These are phyloP conservation scores for Acmispon strigosus DNA, from an alignment of 306 rosid species.

Conservation along the genomic window DNA sequence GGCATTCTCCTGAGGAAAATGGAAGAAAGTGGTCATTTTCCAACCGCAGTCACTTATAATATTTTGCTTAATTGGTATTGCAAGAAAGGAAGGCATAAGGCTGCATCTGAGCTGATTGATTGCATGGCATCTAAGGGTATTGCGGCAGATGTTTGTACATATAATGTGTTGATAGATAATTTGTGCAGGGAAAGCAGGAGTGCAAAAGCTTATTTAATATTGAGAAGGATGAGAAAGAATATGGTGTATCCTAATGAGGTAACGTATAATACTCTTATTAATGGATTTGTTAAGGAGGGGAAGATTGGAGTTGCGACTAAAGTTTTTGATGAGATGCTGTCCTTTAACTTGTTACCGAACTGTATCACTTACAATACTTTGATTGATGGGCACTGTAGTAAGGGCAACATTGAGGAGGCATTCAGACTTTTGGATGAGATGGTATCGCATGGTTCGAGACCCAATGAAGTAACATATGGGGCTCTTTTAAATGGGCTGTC, in stretches of 20 bases:
- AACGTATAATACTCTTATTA: conserved; percentile 63
- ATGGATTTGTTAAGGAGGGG: conserved; percentile 77
- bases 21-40: conserved; percentile 57
- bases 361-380: conserved; percentile 52
- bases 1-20: conserved; percentile 47
- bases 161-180: conserved; percentile 60
- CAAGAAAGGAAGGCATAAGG: conserved; percentile 56
- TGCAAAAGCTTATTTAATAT: conserved; percentile 60
- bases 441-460: conserved; percentile 45
- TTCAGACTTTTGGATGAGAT: conserved; percentile 54
- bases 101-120: conserved; percentile 54
- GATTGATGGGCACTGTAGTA: conserved; percentile 48
- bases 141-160: conserved; percentile 58
- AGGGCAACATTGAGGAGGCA: conserved; percentile 42
- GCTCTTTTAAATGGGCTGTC: conserved; percentile 53
- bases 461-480: conserved; percentile 58
- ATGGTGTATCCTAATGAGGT: conserved; percentile 51
- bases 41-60: conserved; percentile 54
- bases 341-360: conserved; percentile 45
- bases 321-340: conserved; percentile 58
- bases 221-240: conserved; percentile 68
- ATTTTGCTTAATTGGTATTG: conserved; percentile 74
- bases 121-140: conserved; percentile 69
- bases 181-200: conserved; percentile 60
- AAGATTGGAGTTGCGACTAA: conserved; percentile 55